Evolutionary conservation across 2,329 filamentous ascomycete species (phyloP).

Genomic region (Aspergillus sp.): DNA sequence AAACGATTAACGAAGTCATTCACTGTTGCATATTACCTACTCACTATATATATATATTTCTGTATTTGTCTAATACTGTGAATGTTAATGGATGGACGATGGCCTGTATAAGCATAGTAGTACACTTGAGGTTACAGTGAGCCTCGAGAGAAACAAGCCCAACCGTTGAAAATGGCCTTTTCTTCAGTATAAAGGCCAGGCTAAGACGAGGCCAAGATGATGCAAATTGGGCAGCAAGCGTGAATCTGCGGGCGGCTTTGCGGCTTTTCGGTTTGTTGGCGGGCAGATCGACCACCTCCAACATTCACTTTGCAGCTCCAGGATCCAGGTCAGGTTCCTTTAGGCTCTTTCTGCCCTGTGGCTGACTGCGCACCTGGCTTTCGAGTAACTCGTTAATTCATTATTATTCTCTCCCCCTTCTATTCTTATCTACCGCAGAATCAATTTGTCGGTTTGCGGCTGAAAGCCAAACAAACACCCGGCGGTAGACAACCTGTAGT

Average conservation of each 20-base stretch:
- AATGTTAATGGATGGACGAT: background rate
- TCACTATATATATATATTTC: background rate
- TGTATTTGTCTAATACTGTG: background rate
- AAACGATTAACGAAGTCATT: background rate
- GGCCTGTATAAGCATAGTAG: background rate
- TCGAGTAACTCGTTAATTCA: background rate
- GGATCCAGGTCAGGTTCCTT: background rate
- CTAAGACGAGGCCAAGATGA: slow-evolving; percentile 10
- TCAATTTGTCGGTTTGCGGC: too few relatives aligned
- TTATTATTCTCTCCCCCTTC: background rate
- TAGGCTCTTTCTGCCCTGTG: background rate
- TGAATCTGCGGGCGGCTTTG: slow-evolving; percentile 7
- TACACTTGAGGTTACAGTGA: background rate
- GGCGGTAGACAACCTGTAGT: too few relatives aligned
- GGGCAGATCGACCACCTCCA: slow-evolving; percentile 1
- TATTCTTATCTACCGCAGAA: background rate
- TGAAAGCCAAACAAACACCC: too few relatives aligned
- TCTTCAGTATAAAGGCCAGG: background rate
- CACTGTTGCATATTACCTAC: background rate
- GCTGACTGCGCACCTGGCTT: background rate
- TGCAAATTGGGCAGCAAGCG: slow-evolving; percentile 19
- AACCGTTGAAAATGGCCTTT: background rate
- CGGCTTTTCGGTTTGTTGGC: background rate
- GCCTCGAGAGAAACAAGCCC: background rate
- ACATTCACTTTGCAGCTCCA: background rate